Percentiles rank a stretch among this genome's conserved stretches.
Evolutionary conservation across 331 rosid species (phyloP).

Genomic region (Cydonia oblonga): DNA sequence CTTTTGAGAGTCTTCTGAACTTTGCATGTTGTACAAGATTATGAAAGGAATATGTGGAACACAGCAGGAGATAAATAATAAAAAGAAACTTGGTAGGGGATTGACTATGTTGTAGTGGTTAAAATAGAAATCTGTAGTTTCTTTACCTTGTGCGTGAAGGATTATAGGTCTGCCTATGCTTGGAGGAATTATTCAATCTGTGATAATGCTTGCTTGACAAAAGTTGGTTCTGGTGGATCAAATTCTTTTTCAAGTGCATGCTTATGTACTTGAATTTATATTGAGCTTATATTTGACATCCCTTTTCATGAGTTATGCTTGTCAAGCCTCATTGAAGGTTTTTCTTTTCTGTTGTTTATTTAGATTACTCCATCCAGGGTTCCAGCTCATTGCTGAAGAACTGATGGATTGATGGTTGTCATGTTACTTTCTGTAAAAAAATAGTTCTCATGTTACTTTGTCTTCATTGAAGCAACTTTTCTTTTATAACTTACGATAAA

Average conservation of each 20-base stretch:
- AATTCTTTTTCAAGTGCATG: not conserved
- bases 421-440: not conserved
- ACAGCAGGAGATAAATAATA: not conserved
- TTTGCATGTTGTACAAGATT: not conserved
- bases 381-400: slow-evolving; percentile 8
- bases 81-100: not conserved
- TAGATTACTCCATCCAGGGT: not conserved
- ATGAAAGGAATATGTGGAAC: not conserved
- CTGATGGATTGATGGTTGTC: not conserved
- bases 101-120: not conserved
- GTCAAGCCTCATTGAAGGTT: not conserved
- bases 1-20: not conserved
- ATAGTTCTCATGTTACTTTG: not conserved
- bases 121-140: not conserved
- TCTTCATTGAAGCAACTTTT: not conserved
- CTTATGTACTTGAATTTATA: not conserved
- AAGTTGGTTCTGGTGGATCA: not conserved
- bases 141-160: not conserved
- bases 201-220: not conserved
- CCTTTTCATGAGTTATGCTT: not conserved
- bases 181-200: not conserved
- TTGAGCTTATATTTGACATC: not conserved
- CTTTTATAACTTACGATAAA: slow-evolving; percentile 13
- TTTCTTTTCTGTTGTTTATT: not conserved
- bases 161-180: not conserved